Evolutionary conservation across 2,329 filamentous ascomycete species (phyloP), one percentile per base, ranked within the genome.

Genomic region (Didymella lethalis): DNA sequence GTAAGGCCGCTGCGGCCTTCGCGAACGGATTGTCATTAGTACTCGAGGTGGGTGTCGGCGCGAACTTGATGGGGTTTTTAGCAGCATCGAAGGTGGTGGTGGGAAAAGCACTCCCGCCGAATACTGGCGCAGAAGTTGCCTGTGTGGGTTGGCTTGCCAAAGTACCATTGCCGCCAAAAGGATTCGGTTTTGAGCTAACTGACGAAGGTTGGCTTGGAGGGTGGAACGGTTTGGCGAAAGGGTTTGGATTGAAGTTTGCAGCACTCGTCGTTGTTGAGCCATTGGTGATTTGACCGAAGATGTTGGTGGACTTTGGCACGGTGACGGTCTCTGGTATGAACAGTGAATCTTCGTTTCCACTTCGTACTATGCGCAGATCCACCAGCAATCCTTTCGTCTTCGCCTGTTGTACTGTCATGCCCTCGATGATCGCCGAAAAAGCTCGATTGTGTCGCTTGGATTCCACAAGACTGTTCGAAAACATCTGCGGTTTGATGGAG

Each of bases 371-470:
- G 63, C 51, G 73, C 69, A 45, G 66, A 8, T 76, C 75, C n/a
- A 82, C 79, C 41, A 87, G 74, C 75, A 85, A 78, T 8, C 82
- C 82, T 44, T 79, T 72, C 16, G 71, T 75, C 41, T 77, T 78
- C 18, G 86, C 84, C 65, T 84, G 79, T 44, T 76, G 76, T 45
- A 87, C 80, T 44, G 76, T 82, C 70, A 86, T 75, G 14, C 86
- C 86, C 66, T 84, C 80, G 52, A 88, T 83, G 28, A 89, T 75
- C 8, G 86, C 83, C 23, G 82, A 81, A n/a, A 86, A 72, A 2
- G 79, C 82, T 64, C 86, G 81, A 23, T 81, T 80, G 54, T 80
- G 78, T 38, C 86, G 81, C 72, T 89, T 89, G 26, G 76, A 75
- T 68, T 89, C 86, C 16, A 89, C 86, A 49, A 84, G 77, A 5